Conservation (phyloP, 805 yeast genomes). For the Clavispora fructus region DNA sequence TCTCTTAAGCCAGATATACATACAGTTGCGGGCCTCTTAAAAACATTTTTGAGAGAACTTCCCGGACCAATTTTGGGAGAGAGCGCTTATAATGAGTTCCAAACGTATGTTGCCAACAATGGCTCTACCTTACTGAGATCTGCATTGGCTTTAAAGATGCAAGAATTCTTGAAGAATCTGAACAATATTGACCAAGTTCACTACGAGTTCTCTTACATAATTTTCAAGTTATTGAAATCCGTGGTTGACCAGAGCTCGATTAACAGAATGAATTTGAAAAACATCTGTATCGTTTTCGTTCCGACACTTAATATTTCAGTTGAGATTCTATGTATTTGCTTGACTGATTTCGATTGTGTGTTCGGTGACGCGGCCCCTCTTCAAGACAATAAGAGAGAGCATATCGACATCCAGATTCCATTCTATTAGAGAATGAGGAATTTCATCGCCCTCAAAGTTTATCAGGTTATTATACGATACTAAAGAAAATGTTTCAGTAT, state of each 20-base stretch:
- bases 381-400: slow-evolving; percentile 39
- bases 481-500: neutral
- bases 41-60: slow-evolving; percentile 73
- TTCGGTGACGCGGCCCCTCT: slow-evolving; percentile 50
- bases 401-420: slow-evolving; percentile 51
- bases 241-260: slow-evolving; percentile 55
- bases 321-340: slow-evolving; percentile 51
- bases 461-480: neutral
- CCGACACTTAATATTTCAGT: slow-evolving; percentile 72
- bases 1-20: slow-evolving; percentile 62
- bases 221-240: slow-evolving; percentile 63
- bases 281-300: slow-evolving; percentile 74
- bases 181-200: slow-evolving; percentile 49
- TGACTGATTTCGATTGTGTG: slow-evolving; percentile 57
- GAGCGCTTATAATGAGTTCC: slow-evolving; percentile 30
- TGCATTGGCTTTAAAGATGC: slow-evolving; percentile 21
- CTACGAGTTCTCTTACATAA: slow-evolving; percentile 52
- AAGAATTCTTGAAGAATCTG: slow-evolving; percentile 26
- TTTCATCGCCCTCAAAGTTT: no score
- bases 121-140: slow-evolving; percentile 15
- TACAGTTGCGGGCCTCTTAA: slow-evolving; percentile 80
- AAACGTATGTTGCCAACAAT: slow-evolving; percentile 7
- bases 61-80: slow-evolving; percentile 66
- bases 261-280: slow-evolving; percentile 82
- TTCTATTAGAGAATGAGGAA: slow-evolving; percentile 21